Base-by-base conservation (phyloP, 805 yeast genomes). In the Dipodascopsis tothii region DNA sequence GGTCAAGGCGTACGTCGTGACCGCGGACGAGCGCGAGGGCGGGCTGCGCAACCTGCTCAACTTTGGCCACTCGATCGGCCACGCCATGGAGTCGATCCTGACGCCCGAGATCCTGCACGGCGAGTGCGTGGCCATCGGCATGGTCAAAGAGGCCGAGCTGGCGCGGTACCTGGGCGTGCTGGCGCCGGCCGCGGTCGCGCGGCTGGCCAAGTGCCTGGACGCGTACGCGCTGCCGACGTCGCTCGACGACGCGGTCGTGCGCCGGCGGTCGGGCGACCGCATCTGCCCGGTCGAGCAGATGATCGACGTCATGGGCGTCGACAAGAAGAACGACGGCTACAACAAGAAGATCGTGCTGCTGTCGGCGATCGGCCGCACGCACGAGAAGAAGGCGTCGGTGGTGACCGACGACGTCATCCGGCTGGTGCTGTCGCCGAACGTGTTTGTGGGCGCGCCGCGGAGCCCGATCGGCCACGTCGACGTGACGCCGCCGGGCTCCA, bases 71-170 rank as follows among this genome's bases (percentile, higher is more conserved):
- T 77, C 96, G 22, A 88, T 92, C 57, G 98, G 98, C 36, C 98
- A 92, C 63, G 98, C 98, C 18, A 87, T 83, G 53, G 98, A 92
- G 69, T 97, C 98, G n/a, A 79, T 92, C 28, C 71, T 92, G 50
- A 88, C 97, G 3, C 98, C 98, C 5, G 86, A 88, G 63, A 92
- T 95, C 20, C 73, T 92, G 36, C 98, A 92, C 60, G 98, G 98
- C 48, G 98, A 92, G 66, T 92, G 98, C 73, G 98, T 92, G n/a
- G 74, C 97, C n/a, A 75, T 92, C 48, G 98, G 98, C 52, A 83
- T 87, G 75, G 80, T 92, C 27, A 75, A 80, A 58, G 98, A 92
- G 65, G 97, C 97, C 3, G 98, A 92, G 65, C 72, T 92, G 52
- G 74, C 96, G n/a, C 77, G 98, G 59, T 86, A 85, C 63, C 70